These are phyloP conservation scores for Tausonia pullulans DNA, from an alignment of 1,284 basidiomycete species.

Conservation along the genomic window DNA sequence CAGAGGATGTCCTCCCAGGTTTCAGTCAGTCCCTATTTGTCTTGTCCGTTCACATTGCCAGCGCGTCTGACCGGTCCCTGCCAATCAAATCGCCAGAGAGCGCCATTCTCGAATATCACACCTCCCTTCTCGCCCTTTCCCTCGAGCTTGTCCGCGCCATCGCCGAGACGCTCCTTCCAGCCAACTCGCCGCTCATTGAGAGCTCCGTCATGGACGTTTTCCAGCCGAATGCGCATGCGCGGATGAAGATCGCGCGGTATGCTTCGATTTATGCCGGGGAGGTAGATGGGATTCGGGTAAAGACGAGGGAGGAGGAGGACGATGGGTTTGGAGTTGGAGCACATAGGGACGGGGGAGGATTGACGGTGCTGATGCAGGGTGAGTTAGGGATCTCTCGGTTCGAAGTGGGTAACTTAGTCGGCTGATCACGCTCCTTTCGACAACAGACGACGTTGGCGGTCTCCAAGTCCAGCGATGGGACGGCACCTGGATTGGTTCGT, in stretches of 20 bases:
- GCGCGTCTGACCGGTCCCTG: too few species aligned
- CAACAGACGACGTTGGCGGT: background rate
- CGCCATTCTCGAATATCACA: background rate
- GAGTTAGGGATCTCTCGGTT: too few species aligned
- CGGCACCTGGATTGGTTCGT: background rate
- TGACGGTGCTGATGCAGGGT: conserved; percentile 2
- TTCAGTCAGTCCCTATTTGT: background rate
- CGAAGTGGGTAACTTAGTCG: too few species aligned
- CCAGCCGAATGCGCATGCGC: background rate
- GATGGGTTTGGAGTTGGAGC: background rate
- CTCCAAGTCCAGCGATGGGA: conserved; percentile 2
- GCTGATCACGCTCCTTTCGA: too few species aligned
- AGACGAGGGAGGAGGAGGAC: background rate
- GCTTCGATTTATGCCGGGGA: too few species aligned
- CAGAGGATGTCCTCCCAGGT: background rate
- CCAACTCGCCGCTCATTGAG: background rate
- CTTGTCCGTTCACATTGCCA: too few species aligned
- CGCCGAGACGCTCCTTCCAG: background rate
- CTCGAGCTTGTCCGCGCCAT: background rate
- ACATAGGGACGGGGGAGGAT: background rate
- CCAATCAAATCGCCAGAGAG: background rate
- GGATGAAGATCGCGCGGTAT: conserved; percentile 5
- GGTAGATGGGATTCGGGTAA: too few species aligned
- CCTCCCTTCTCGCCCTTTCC: background rate
- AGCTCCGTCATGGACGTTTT: background rate